A percentile compares a stretch with the other conserved stretches of the same genome.
These are phyloP conservation scores for Ogataea haglerorum DNA, from an alignment of 805 yeast species.

Conservation along the genomic window DNA sequence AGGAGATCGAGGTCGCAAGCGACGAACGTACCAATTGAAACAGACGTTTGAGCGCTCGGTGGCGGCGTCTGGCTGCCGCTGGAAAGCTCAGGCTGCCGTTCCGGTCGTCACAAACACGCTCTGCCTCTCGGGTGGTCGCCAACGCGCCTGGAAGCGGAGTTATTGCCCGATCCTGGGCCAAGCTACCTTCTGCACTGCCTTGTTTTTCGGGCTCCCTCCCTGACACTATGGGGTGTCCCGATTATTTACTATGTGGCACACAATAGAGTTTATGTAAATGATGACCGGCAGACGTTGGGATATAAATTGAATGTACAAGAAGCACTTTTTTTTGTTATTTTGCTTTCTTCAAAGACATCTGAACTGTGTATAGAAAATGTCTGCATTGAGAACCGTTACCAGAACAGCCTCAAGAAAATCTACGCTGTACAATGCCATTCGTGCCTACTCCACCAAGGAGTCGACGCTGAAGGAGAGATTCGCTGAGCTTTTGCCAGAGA, in stretches of 20 bases:
- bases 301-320: slow-evolving; percentile 10
- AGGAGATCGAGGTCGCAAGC: slow-evolving; percentile 14
- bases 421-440: slow-evolving; percentile 22
- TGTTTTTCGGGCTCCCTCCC: slow-evolving; percentile 5
- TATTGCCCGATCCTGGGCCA: neutral
- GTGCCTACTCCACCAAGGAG: slow-evolving; percentile 40
- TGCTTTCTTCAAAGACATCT: slow-evolving; percentile 5
- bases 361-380: slow-evolving; percentile 16
- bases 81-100: neutral
- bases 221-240: slow-evolving; percentile 11
- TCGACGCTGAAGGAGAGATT: slow-evolving; percentile 89
- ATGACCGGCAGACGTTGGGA: slow-evolving; percentile 9
- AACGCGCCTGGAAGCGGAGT: neutral
- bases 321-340: slow-evolving; percentile 5
- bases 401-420: slow-evolving; percentile 28
- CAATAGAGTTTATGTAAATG: slow-evolving; percentile 11
- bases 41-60: neutral
- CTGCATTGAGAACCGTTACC: slow-evolving; percentile 30
- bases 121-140: neutral
- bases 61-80: neutral
- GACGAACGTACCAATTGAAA: slow-evolving; percentile 2
- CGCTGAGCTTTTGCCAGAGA: slow-evolving; percentile 86
- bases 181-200: slow-evolving; percentile 7
- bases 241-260: slow-evolving; percentile 10
- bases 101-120: neutral